phyloP scores from a whole-genome alignment of 2,329 filamentous ascomycete genomes.

The Alternaria gaisen region DNA sequence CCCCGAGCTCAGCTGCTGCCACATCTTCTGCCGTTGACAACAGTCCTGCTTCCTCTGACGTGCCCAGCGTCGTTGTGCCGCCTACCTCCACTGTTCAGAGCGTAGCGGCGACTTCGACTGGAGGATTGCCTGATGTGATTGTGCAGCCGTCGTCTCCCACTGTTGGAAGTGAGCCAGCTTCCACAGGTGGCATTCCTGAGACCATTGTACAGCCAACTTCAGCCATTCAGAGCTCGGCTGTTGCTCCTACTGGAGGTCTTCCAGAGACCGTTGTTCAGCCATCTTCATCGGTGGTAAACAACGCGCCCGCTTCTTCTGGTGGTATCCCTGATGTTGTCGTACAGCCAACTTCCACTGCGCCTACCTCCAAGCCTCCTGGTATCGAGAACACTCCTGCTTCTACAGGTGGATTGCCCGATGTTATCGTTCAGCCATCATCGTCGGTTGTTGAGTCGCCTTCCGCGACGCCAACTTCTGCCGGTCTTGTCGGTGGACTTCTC shows the following conservation, averaged over 20 bases:
- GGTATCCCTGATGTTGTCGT: constrained; percentile 1
- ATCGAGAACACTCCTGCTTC: constrained; percentile 4
- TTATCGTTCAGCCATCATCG: constrained; percentile 16
- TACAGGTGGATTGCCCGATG: constrained; percentile 9
- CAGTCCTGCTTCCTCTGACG: not conserved
- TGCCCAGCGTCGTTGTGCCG: constrained; percentile 2
- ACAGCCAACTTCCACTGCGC: not conserved
- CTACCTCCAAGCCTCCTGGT: constrained; percentile 3
- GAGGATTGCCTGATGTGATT: constrained; percentile 10
- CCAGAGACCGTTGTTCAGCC: constrained; percentile 13
- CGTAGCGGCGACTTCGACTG: constrained; percentile 6
- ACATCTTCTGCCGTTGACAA: constrained; percentile 1
- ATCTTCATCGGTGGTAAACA: constrained; percentile 7
- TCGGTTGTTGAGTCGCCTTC: constrained; percentile 7
- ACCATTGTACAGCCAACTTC: constrained; percentile 24
- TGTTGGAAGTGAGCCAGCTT: constrained; percentile 17
- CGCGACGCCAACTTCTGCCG: constrained; percentile 8
- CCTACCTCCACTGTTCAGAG: not conserved
- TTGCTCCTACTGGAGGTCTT: constrained; percentile 4
- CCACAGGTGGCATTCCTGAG: constrained; percentile 35
- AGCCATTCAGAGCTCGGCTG: not conserved
- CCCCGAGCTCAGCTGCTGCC: constrained; percentile 1
- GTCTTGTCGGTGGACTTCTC: constrained; percentile 12
- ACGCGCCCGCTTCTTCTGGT: not conserved
- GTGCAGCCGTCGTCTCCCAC: constrained; percentile 14